phyloP scores from a whole-genome alignment of 441 rosid genomes.

The Pelargonium cotyledonis region DNA sequence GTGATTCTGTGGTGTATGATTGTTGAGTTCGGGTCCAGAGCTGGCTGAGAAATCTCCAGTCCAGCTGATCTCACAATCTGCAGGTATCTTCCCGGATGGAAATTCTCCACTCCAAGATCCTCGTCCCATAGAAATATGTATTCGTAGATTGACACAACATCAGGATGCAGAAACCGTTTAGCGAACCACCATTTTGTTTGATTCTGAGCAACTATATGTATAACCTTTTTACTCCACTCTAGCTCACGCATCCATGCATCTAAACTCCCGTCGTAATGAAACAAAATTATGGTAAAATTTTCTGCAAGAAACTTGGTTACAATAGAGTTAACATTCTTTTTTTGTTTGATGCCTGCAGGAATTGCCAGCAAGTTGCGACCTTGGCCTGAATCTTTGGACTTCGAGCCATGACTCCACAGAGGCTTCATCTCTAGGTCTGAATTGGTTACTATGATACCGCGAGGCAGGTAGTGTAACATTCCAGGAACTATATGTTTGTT shows the following conservation, averaged over 20 bases:
- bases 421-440: constrained; percentile 84
- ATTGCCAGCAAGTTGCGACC: constrained; percentile 63
- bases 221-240: constrained; percentile 67
- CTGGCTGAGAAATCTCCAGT: constrained; percentile 95
- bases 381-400: constrained; percentile 32
- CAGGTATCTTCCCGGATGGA: constrained; percentile 77
- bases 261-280: constrained; percentile 82
- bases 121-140: constrained; percentile 94
- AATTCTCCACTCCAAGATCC: constrained; percentile 78
- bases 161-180: constrained; percentile 91
- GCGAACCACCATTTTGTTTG: constrained; percentile 99
- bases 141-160: constrained; percentile 67
- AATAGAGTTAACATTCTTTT: constrained; percentile 51
- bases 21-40: constrained; percentile 76
- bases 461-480: constrained; percentile 51
- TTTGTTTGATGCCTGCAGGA: constrained; percentile 82
- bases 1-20: constrained; percentile 91
- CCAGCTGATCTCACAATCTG: constrained; percentile 67
- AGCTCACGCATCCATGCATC: constrained; percentile 69
- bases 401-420: constrained; percentile 63
- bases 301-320: constrained; percentile 85
- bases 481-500: constrained; percentile 41
- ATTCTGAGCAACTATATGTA: constrained; percentile 78
- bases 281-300: constrained; percentile 73
- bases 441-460: constrained; percentile 53